These are phyloP conservation scores for Exsudoporus frostii DNA, from an alignment of 768 basidiomycete species.

Conservation along the genomic window DNA sequence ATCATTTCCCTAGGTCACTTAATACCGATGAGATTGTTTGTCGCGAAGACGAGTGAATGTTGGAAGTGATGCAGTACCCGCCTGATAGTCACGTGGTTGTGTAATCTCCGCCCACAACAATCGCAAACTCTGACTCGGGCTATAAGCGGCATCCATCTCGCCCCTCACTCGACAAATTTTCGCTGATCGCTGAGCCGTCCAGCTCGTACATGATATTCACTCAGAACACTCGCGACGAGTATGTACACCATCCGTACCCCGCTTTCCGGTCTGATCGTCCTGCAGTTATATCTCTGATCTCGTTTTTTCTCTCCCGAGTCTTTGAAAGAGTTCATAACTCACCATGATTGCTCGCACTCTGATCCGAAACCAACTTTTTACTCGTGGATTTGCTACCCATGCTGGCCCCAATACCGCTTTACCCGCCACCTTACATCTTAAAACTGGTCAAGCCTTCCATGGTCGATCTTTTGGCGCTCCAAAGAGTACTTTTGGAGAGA, in stretches of 20 bases:
- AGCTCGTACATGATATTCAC: constrained; percentile 75
- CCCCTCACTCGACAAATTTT: background rate
- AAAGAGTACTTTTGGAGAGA: constrained; percentile 89
- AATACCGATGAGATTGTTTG: background rate
- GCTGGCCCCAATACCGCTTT: constrained; percentile 43
- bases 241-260: constrained; percentile 25
- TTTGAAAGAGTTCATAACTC: constrained; percentile 27
- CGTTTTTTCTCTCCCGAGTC: constrained; percentile 69
- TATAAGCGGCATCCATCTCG: constrained; percentile 6
- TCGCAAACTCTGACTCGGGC: constrained; percentile 9
- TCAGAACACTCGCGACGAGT: constrained; percentile 89
- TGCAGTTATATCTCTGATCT: constrained; percentile 86
- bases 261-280: constrained; percentile 21
- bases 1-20: background rate
- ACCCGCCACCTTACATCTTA: constrained; percentile 88
- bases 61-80: no score
- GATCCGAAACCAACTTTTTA: constrained; percentile 45
- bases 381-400: constrained; percentile 68
- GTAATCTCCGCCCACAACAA: constrained; percentile 8
- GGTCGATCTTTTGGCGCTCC: constrained; percentile 89
- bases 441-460: constrained; percentile 88
- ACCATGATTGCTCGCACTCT: constrained; percentile 60
- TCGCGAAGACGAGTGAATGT: background rate
- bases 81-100: background rate
- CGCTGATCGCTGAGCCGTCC: constrained; percentile 12